These are phyloP conservation scores for Hypoxylon intermedium DNA, from an alignment of 495 filamentous ascomycete genomes.

Conservation along the genomic window DNA sequence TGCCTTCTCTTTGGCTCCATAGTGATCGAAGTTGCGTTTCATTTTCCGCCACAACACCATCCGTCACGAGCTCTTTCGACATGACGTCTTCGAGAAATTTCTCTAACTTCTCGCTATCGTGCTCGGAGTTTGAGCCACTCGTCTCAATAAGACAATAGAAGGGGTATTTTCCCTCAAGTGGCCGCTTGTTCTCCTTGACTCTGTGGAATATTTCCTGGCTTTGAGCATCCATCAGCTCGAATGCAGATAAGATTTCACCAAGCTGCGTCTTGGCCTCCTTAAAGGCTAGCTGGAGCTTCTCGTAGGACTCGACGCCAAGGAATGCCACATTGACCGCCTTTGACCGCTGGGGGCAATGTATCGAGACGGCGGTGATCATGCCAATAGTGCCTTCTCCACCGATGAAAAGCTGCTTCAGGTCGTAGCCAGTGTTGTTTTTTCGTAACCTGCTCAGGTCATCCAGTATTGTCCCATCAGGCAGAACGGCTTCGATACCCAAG, in stretches of 20 bases:
- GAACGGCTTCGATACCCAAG: conserved; percentile 88
- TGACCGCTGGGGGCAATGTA: conserved; percentile 85
- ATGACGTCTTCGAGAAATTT: conserved; percentile 89
- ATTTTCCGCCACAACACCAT: conserved; percentile 89
- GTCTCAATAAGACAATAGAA: conserved; percentile 98
- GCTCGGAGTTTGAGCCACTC: conserved; percentile 89
- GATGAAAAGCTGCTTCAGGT: conserved; percentile 97
- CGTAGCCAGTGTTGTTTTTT: conserved; percentile 98
- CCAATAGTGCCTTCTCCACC: conserved; percentile 94
- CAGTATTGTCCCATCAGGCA: conserved; percentile 89
- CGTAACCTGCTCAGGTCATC: conserved; percentile 85
- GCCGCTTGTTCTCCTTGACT: conserved; percentile 77
- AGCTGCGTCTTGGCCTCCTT: conserved; percentile 86
- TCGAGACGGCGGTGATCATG: conserved; percentile 87
- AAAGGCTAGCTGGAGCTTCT: conserved; percentile 83
- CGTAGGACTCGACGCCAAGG: conserved; percentile 85
- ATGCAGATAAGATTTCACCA: conserved; percentile 93
- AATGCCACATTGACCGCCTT: conserved; percentile 89
- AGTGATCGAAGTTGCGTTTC: conserved; percentile 85
- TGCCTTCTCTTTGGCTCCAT: conserved; percentile 93
- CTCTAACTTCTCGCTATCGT: conserved; percentile 87
- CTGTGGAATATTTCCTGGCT: conserved; percentile 76
- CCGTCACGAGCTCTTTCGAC: conserved; percentile 79
- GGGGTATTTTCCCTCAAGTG: conserved; percentile 80
- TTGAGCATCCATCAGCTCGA: conserved; percentile 92